A percentile compares a stretch with the other conserved stretches of the same genome.
Evolutionary conservation across 1,139 yeast species (phyloP).

Genomic region (Trichomonascaceae sp.): DNA sequence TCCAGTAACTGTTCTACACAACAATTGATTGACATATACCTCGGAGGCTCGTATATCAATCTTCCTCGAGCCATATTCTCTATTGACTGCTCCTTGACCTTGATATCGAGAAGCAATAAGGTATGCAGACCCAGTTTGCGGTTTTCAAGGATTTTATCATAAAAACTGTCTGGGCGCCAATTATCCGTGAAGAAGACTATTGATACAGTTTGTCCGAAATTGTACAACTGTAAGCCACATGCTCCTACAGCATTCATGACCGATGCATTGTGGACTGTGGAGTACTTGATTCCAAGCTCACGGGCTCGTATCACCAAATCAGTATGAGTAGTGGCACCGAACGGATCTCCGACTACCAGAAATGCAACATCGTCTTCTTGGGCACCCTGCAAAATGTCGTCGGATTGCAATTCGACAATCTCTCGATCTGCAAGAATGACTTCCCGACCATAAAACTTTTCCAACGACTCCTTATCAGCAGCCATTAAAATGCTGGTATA

Average conservation of each 20-base stretch:
- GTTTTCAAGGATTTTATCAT: constrained; percentile 82
- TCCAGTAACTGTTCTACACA: constrained; percentile 86
- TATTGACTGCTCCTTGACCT: constrained; percentile 92
- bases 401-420: constrained; percentile 85
- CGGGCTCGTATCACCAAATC: constrained; percentile 41
- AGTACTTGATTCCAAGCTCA: constrained; percentile 54
- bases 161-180: constrained; percentile 97
- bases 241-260: constrained; percentile 99
- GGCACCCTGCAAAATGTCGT: constrained; percentile 70
- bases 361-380: constrained; percentile 79
- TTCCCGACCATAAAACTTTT: constrained; percentile 77
- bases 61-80: constrained; percentile 94
- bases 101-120: constrained; percentile 78
- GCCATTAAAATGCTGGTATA: constrained; percentile 95
- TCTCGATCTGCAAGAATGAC: constrained; percentile 91
- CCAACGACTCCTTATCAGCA: constrained; percentile 58
- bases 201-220: constrained; percentile 94
- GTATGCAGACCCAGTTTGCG: constrained; percentile 89
- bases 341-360: constrained; percentile 94
- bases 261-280: constrained; percentile 88
- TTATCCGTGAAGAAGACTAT: constrained; percentile 89
- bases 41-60: constrained; percentile 89
- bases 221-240: constrained; percentile 90
- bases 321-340: constrained; percentile 97
- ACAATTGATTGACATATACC: constrained; percentile 88